These are phyloP conservation scores for Aspergillus pseudotamarii DNA, from an alignment of 2,329 filamentous ascomycete genomes.

Conservation along the genomic window DNA sequence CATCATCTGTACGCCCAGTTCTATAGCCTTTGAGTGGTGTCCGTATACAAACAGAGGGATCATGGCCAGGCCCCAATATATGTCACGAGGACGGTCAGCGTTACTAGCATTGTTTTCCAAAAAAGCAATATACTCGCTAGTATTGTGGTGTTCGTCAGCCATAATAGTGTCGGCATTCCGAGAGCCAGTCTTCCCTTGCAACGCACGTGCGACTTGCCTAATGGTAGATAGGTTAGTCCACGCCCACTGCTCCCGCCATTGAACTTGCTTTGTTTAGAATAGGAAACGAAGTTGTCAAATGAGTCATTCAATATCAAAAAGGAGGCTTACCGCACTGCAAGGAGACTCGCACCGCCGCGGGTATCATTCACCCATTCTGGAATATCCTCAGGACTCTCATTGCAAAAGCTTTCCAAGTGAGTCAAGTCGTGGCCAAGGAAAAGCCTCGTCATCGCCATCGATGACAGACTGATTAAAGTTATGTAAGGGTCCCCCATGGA, in stretches of 20 bases:
- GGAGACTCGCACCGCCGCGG: slow-evolving; percentile 61
- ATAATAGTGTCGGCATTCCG: slow-evolving; percentile 53
- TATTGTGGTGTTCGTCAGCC: slow-evolving; percentile 58
- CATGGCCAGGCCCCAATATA: slow-evolving; percentile 57
- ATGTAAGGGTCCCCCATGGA: slow-evolving; percentile 61
- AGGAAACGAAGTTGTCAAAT: neutral
- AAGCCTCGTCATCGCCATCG: slow-evolving; percentile 59
- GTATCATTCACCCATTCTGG: slow-evolving; percentile 60
- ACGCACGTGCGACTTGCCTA: slow-evolving; percentile 58
- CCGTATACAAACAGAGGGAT: slow-evolving; percentile 52
- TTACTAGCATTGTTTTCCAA: slow-evolving; percentile 51
- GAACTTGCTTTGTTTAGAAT: neutral
- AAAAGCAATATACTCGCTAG: slow-evolving; percentile 51
- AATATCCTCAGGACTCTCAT: slow-evolving; percentile 59
- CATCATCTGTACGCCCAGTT: slow-evolving; percentile 45
- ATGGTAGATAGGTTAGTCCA: slow-evolving; percentile 10
- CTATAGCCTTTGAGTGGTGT: slow-evolving; percentile 48
- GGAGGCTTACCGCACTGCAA: slow-evolving; percentile 47
- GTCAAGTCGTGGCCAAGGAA: slow-evolving; percentile 61
- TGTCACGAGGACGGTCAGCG: slow-evolving; percentile 55
- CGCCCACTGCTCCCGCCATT: neutral
- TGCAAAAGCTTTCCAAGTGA: slow-evolving; percentile 61
- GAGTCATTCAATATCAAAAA: neutral
- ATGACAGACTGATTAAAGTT: slow-evolving; percentile 60
- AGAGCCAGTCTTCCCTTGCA: slow-evolving; percentile 63